Base-by-base conservation (phyloP, 2,329 filamentous ascomycete species). In the Clonostachys rosea region DNA sequence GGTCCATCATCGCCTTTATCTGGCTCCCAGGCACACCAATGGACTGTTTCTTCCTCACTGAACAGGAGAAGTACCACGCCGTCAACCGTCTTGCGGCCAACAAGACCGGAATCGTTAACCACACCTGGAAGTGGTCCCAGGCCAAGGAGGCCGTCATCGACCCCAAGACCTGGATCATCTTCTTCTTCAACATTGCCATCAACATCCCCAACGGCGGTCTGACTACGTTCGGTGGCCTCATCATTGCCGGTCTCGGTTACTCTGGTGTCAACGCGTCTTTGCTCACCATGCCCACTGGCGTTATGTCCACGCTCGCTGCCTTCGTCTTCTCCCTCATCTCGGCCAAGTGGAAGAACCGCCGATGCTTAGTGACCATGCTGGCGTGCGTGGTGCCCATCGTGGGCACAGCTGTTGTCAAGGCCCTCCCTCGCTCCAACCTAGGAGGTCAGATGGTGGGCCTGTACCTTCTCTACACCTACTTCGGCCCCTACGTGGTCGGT, bases 41-140 rank as follows among this genome's bases (percentile, higher is more conserved):
- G 43, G 64, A 62, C 48, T 71, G 71, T 2, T 64, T 70, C 24
- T 75, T 74, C 46, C 56, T 90, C 34, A 83, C 67, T 33, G 74
- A 83, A 48, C 71, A 79, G 46, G 86, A 90, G 49, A 77, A 79
- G 3, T 59, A 80, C 0, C 69, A 86, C 39, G 85, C 83, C 0
- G 68, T 89, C 40, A 84, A 86, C 52, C 75, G 86, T 2, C 78
- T 90, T 20, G 71, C 84, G 1, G 70, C 78, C 20, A 90, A 90
- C 56, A 45, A 46, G 24, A 50, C 62, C 40, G 49, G 57, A 17
- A 35, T 57, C 43, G 66, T 71, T 35, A 68, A 71, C 13, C 64
- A 67, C 12, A 56, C 55, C 9, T 78, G 71, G 65, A 67, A 67
- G 41, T 71, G 69, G 66, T 61, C 69, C 7, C 78, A 81, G 57